These are phyloP conservation scores for Echites panduratus DNA, from an alignment of 257 asterid genomes.

Conservation along the genomic window DNA sequence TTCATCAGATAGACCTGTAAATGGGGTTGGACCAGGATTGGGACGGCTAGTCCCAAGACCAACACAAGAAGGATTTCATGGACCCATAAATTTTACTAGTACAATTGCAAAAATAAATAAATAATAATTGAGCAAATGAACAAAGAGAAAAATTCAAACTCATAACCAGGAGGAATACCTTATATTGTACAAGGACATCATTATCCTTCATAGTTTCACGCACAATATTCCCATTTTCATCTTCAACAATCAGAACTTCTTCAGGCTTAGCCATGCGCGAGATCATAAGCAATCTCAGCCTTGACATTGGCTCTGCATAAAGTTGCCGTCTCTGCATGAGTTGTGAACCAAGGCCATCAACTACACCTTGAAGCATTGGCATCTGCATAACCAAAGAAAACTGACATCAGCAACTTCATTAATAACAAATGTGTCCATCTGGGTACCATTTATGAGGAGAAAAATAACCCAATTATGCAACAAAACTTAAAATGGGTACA, in stretches of 20 bases:
- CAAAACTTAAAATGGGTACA: background rate
- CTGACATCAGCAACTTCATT: background rate
- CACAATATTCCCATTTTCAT: conserved; percentile 97
- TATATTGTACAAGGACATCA: conserved; percentile 93
- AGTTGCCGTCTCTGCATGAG: conserved; percentile 80
- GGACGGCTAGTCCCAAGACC: background rate
- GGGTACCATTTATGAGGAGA: background rate
- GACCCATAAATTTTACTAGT: background rate
- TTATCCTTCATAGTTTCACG: conserved; percentile 99
- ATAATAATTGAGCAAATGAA: background rate
- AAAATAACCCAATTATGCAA: background rate
- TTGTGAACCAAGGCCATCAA: conserved; percentile 81
- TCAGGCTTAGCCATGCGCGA: conserved; percentile 99
- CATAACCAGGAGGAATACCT: conserved; percentile 39
- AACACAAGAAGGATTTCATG: background rate
- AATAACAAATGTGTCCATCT: background rate
- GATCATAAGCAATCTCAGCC: conserved; percentile 85
- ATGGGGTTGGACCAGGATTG: background rate
- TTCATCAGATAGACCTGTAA: background rate
- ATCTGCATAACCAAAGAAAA: conserved; percentile 30
- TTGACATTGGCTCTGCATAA: conserved; percentile 85
- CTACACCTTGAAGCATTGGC: conserved; percentile 57
- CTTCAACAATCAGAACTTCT: conserved; percentile 96
- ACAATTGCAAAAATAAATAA: background rate
- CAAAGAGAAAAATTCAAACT: background rate